Evolutionary conservation across 2,329 filamentous ascomycete species (phyloP), one percentile per base, ranked within the genome.

Genomic region (Ophiostoma quercus): DNA sequence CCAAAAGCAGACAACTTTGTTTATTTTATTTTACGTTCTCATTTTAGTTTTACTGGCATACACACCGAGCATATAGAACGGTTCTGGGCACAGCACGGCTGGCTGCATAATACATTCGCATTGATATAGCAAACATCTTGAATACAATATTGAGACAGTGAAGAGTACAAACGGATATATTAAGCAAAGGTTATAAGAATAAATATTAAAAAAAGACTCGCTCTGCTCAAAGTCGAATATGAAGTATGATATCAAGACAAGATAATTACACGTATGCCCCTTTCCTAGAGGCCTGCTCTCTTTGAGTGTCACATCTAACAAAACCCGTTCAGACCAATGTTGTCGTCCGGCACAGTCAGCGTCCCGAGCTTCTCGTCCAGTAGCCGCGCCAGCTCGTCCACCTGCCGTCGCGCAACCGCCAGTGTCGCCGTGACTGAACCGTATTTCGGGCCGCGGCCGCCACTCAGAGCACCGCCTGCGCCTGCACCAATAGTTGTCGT

Each of bases 341-440:
- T 82, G 68, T 87, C 84, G 67, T 85, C 83, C 0, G 86, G 84
- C 37, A 87, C 81, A 16, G 78, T 78, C 71, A 88, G 75, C 16
- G 81, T 79, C 6, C 84, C 84, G 6, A 90, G 79, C 78, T 84
- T 84, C n/a, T 84, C 84, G 72, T 90, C 87, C 73, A 90, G 76
- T 82, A 84, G 87, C 69, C 80, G 79, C 32, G 84, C 85, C 69
- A 89, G 79, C 73, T 88, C 86, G 73, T 87, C 84, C 3, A 86
- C 84, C 70, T 87, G 84, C 70, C 83, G 81, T 71, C 86, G 80
- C 77, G 86, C 82, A 9, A 80, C 80, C 67, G 84, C 80, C 25
- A 86, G 82, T 29, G 81, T 83, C 2, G 81, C 80, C 1, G 82
- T 78, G 3, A 77, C 78, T 19, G 78, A 77, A 1, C 62, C 51